Base-by-base conservation (phyloP, 805 yeast genomes). In the Cyberlindnera maclurae region DNA sequence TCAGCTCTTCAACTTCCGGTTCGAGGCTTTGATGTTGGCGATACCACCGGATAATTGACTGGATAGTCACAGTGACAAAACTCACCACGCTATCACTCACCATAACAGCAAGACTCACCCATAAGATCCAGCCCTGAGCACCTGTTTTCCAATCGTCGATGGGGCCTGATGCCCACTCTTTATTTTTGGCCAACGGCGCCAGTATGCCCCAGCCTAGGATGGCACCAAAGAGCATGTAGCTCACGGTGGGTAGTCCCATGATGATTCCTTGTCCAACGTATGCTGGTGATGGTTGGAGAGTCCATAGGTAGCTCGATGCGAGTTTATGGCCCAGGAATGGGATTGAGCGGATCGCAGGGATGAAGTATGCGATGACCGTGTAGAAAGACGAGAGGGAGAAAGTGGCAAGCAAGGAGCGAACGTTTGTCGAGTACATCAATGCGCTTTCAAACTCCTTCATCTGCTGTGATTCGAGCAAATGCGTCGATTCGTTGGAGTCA, bases 191-290 rank as follows among this genome's bases (percentile, higher is more conserved):
- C 42, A 85, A 42, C 4, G 97, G 97, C 0, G 93, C 90, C n/a
- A 90, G 63, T 1, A 90, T 62, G 0, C 75, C 95, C 98, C 98
- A 90, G 0, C 98, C 98, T 4, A 89, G 54, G 1, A 90, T 45
- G 16, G 95, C 79, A 3, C 98, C 98, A 49, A 87, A 71, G 31
- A 90, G 62, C 98, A 90, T 90, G 45, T 88, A 83, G 9, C 86
- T 70, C 0, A 88, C 94, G 0, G 97, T 88, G 2, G 89, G 85
- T 7, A 88, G 64, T 0, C 98, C 98, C 98, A 90, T 90, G 41
- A 90, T 90, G 30, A 93, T 87, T 4, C 98, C 98, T 60, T 90
- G 98, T 3, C 98, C 98, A 27, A 93, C 73, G 57, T 90, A 90
- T 0, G 97, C 97, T 0, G 98, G 98, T 0, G 96, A 87, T 0